Conservation (phyloP, 2,329 filamentous ascomycete genomes). For the Chaetomiaceae sp. region DNA sequence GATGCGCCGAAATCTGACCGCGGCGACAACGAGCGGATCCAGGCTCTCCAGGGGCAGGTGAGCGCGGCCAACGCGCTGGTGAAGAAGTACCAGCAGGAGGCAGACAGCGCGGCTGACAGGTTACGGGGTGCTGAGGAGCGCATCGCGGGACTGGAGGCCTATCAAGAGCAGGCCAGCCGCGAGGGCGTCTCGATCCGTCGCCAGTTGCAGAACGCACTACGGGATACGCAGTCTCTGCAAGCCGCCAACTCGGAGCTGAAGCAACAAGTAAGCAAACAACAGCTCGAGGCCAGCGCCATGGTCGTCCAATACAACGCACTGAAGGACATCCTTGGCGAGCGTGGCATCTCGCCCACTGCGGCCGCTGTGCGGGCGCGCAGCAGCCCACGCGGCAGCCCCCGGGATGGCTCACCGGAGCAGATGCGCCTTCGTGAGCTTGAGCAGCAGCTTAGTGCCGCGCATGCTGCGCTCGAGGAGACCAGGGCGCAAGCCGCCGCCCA, state of each 20-base stretch:
- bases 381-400: constrained; percentile 66
- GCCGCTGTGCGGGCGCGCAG: constrained; percentile 65
- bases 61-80: constrained; percentile 71
- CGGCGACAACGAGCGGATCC: constrained; percentile 58
- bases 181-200: constrained; percentile 86
- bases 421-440: constrained; percentile 78
- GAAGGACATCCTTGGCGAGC: constrained; percentile 85
- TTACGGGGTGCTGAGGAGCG: constrained; percentile 89
- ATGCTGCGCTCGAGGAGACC: constrained; percentile 79
- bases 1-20: constrained; percentile 43
- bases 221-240: constrained; percentile 76
- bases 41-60: constrained; percentile 72
- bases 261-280: constrained; percentile 74
- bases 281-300: constrained; percentile 90
- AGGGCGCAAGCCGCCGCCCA: constrained; percentile 71
- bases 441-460: constrained; percentile 70
- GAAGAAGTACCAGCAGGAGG: constrained; percentile 82
- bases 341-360: constrained; percentile 74
- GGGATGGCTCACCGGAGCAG: constrained; percentile 73
- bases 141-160: constrained; percentile 91
- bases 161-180: constrained; percentile 93
- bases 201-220: constrained; percentile 78
- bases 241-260: constrained; percentile 76
- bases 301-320: constrained; percentile 87
- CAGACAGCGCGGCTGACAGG: constrained; percentile 80